These are phyloP conservation scores for Kalmusia sp. DNA, from an alignment of 2,329 filamentous ascomycete genomes.

Conservation along the genomic window DNA sequence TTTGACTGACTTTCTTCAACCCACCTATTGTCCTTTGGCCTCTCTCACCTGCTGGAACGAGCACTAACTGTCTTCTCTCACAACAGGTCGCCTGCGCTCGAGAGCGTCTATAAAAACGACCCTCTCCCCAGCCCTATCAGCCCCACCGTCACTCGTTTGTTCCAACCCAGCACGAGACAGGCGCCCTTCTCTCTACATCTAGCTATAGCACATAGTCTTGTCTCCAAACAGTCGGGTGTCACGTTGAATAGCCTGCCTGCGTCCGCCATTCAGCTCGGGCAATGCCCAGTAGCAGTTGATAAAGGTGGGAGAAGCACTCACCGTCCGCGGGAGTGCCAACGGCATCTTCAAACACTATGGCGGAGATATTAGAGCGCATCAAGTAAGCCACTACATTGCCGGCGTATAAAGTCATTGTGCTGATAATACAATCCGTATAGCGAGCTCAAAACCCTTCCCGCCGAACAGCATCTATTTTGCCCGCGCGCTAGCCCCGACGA, in stretches of 20 bases:
- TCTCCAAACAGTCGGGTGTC: not conserved
- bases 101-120: not conserved
- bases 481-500: conserved; percentile 48
- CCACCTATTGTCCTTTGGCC: not conserved
- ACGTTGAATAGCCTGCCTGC: not conserved
- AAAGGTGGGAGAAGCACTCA: conserved; percentile 11
- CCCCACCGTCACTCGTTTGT: not conserved
- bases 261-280: not conserved
- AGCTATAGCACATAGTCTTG: not conserved
- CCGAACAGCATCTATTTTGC: conserved; percentile 57
- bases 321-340: conserved; percentile 5
- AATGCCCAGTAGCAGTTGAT: conserved; percentile 20
- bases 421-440: conserved; percentile 30
- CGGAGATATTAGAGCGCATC: conserved; percentile 42
- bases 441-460: conserved; percentile 46
- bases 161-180: not conserved
- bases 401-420: not conserved
- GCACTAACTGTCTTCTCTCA: not conserved
- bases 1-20: conserved; percentile 2
- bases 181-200: not conserved
- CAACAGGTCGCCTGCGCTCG: not conserved
- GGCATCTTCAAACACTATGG: conserved; percentile 30
- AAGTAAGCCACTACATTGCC: conserved; percentile 31
- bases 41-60: not conserved
- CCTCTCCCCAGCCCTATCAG: no score